A percentile compares a stretch with the other conserved stretches of the same genome.
These are phyloP conservation scores for Phytophthora foliorum DNA, from an alignment of 352 stramenopile species.

Conservation along the genomic window DNA sequence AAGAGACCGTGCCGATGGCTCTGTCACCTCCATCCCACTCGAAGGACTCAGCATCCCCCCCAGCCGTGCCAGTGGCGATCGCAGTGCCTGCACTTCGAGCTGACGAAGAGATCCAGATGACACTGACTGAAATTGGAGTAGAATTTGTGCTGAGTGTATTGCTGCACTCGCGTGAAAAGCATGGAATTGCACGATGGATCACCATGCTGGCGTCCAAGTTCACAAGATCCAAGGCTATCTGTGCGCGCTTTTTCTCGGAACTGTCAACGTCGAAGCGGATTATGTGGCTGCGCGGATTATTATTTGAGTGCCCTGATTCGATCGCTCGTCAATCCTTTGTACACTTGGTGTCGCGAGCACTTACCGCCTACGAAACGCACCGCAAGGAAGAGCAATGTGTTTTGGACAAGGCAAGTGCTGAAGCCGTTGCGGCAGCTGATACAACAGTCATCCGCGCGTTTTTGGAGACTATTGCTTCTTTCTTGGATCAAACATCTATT, in stretches of 20 bases:
- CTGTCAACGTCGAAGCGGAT: slow-evolving; percentile 65
- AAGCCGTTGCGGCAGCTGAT: slow-evolving; percentile 34
- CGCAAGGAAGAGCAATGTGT: slow-evolving; percentile 47
- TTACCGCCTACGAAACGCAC: slow-evolving; percentile 76
- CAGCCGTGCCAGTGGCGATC: slow-evolving; percentile 37
- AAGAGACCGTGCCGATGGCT: slow-evolving; percentile 33
- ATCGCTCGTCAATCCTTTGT: slow-evolving; percentile 91
- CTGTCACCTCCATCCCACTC: slow-evolving; percentile 21
- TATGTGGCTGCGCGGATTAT: slow-evolving; percentile 68
- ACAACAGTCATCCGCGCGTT: slow-evolving; percentile 47
- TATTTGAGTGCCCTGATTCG: slow-evolving; percentile 89
- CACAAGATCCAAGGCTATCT: slow-evolving; percentile 72
- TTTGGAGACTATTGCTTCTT: slow-evolving; percentile 61
- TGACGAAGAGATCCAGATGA: slow-evolving; percentile 73
- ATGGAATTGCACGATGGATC: slow-evolving; percentile 88
- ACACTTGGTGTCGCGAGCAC: slow-evolving; percentile 76
- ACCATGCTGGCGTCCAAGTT: slow-evolving; percentile 83
- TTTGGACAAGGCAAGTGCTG: slow-evolving; percentile 26
- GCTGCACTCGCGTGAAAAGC: slow-evolving; percentile 90
- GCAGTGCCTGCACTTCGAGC: slow-evolving; percentile 26
- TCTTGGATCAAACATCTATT: slow-evolving; percentile 80
- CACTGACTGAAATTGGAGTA: slow-evolving; percentile 82
- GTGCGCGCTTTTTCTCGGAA: slow-evolving; percentile 72
- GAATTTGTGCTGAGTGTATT: slow-evolving; percentile 92
- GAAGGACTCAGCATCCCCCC: slow-evolving; percentile 15